phyloP scores from a whole-genome alignment of 2,329 filamentous ascomycete genomes.

The Ophiostoma novo-ulmi region DNA sequence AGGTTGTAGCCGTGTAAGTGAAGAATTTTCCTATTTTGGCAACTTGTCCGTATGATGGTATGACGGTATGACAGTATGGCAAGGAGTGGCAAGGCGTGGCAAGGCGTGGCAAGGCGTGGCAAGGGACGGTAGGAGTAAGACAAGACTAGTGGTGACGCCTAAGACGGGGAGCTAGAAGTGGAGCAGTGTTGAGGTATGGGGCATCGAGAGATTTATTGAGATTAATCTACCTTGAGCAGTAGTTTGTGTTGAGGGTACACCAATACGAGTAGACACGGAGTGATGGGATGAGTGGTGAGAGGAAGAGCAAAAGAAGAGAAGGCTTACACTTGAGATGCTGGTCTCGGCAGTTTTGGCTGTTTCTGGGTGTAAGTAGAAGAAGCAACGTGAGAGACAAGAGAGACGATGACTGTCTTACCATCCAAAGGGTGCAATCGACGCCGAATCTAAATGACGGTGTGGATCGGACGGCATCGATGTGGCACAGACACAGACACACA shows the following conservation, averaged over 20 bases:
- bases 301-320: background rate
- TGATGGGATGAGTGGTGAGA: background rate
- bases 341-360: constrained; percentile 44
- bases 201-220: background rate
- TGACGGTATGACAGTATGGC: background rate
- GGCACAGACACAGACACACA: background rate
- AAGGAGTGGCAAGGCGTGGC: too few relatives aligned
- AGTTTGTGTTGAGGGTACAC: background rate
- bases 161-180: background rate
- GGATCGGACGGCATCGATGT: constrained; percentile 10
- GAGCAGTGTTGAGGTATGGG: background rate
- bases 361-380: background rate
- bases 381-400: background rate
- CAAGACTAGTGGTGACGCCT: background rate
- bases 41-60: background rate
- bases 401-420: constrained; percentile 17
- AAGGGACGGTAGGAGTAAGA: background rate
- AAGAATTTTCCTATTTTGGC: background rate
- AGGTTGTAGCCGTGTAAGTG: constrained; percentile 5
- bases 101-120: background rate
- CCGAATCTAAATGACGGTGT: background rate
- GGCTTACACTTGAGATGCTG: constrained; percentile 45
- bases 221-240: background rate
- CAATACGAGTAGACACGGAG: too few relatives aligned
- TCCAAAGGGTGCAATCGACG: constrained; percentile 20